A percentile compares a stretch with the other conserved stretches of the same genome.
Conservation (phyloP, 2,329 filamentous ascomycete species). For the Cladosporium oxysporum region DNA sequence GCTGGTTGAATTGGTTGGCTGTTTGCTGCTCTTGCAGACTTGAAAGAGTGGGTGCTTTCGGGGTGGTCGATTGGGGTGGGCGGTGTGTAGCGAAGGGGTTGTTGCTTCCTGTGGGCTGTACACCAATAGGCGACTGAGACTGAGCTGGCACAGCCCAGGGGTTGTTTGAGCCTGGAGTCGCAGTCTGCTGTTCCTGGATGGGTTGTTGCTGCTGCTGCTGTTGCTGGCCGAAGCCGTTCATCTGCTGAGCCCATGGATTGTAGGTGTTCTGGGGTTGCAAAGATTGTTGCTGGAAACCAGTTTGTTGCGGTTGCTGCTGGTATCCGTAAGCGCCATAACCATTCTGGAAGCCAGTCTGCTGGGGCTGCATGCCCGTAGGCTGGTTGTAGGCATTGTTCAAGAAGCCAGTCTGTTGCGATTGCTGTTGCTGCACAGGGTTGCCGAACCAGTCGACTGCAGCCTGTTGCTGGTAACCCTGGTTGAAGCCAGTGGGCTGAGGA, state of each 20-base stretch:
- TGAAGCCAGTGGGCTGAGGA: constrained; percentile 79
- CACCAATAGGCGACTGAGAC: constrained; percentile 66
- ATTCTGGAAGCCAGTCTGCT: constrained; percentile 67
- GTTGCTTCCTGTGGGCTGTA: constrained; percentile 91
- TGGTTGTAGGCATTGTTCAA: constrained; percentile 72
- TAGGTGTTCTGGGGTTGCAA: constrained; percentile 63
- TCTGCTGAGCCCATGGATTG: constrained; percentile 43
- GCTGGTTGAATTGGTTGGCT: constrained; percentile 62
- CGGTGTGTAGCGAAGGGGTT: constrained; percentile 87
- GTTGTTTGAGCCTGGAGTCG: constrained; percentile 86
- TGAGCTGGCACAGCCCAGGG: constrained; percentile 72
- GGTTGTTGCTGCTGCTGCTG: constrained; percentile 53
- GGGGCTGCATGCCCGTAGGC: constrained; percentile 69
- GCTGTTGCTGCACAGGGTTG: constrained; percentile 75
- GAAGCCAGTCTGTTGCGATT: constrained; percentile 60
- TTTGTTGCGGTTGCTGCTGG: constrained; percentile 61
- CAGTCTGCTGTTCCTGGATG: constrained; percentile 59
- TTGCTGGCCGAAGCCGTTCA: constrained; percentile 61
- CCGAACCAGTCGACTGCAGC: constrained; percentile 96
- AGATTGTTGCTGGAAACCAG: constrained; percentile 59
- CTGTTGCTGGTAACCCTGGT: constrained; percentile 97
- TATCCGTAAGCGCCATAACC: constrained; percentile 66
- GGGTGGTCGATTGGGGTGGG: constrained; percentile 55
- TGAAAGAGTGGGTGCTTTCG: constrained; percentile 67
- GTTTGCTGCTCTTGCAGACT: constrained; percentile 83